A percentile compares a stretch with the other conserved stretches of the same genome.
phyloP scores from a whole-genome alignment of 805 yeast species.

The Komagataella ulmi region DNA sequence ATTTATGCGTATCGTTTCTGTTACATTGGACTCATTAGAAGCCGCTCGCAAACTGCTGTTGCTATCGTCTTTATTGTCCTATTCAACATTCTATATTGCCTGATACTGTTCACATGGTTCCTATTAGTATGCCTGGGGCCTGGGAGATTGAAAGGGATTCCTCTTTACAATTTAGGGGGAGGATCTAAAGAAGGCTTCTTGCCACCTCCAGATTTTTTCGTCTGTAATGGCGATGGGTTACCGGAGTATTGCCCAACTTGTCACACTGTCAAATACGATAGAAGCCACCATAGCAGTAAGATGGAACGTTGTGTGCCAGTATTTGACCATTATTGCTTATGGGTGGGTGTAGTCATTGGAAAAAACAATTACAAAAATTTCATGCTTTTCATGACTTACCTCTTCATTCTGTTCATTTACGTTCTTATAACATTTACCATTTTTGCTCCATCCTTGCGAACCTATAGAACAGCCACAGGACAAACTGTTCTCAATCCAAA shows the following conservation, averaged over 20 bases:
- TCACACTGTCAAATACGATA: slow-evolving; percentile 45
- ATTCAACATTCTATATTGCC: slow-evolving; percentile 12
- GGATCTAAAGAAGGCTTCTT: slow-evolving; percentile 9
- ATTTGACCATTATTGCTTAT: slow-evolving; percentile 78
- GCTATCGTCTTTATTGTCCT: slow-evolving; percentile 20
- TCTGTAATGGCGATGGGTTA: slow-evolving; percentile 60
- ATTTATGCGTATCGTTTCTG: slow-evolving; percentile 16
- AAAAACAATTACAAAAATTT: slow-evolving; percentile 49
- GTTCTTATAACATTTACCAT: slow-evolving; percentile 23
- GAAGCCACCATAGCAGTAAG: slow-evolving; percentile 60
- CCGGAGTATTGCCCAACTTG: slow-evolving; percentile 70
- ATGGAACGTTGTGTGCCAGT: slow-evolving; percentile 46
- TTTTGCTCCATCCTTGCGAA: slow-evolving; percentile 15
- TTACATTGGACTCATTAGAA: slow-evolving; percentile 21
- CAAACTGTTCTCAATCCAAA: slow-evolving; percentile 27
- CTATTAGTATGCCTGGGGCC: slow-evolving; percentile 40
- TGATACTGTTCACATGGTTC: slow-evolving; percentile 27
- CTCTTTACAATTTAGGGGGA: slow-evolving; percentile 17
- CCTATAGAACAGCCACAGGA: slow-evolving; percentile 11
- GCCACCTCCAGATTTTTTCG: slow-evolving; percentile 43
- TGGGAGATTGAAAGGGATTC: slow-evolving; percentile 29
- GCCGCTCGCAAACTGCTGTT: slow-evolving; percentile 21
- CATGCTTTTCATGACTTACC: slow-evolving; percentile 31
- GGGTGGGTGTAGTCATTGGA: slow-evolving; percentile 68
- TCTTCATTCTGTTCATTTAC: slow-evolving; percentile 22